A percentile compares a stretch with the other conserved stretches of the same genome.
These are phyloP conservation scores for Aleurites moluccanus DNA, from an alignment of 441 rosid genomes.

Conservation along the genomic window DNA sequence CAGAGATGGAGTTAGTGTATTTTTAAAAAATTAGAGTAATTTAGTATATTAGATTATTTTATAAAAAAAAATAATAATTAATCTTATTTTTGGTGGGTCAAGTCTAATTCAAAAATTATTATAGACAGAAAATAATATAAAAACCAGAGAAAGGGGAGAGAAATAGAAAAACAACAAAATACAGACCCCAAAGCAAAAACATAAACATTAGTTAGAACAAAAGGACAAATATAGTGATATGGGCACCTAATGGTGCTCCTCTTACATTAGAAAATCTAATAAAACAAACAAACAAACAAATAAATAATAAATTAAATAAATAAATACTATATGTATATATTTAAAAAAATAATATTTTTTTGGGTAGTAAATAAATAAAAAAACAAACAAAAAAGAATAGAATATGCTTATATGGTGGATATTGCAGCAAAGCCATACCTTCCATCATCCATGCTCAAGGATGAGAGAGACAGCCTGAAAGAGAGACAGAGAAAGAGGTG, in stretches of 20 bases:
- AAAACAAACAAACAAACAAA: slow-evolving; percentile 10
- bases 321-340: background rate
- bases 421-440: slow-evolving; percentile 51
- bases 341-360: background rate
- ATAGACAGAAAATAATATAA: background rate
- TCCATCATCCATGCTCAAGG: slow-evolving; percentile 45
- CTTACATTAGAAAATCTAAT: slow-evolving; percentile 26
- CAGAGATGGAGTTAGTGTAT: too few relatives aligned
- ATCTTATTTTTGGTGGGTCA: too few relatives aligned
- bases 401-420: slow-evolving; percentile 54
- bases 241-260: slow-evolving; percentile 47
- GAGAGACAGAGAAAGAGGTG: slow-evolving; percentile 19
- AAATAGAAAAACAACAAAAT: slow-evolving; percentile 26
- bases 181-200: slow-evolving; percentile 15
- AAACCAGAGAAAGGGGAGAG: rapidly evolving
- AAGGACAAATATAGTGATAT: slow-evolving; percentile 45
- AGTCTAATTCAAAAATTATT: too few relatives aligned
- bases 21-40: too few relatives aligned
- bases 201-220: slow-evolving; percentile 29
- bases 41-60: too few relatives aligned
- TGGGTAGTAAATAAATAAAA: background rate
- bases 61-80: too few relatives aligned
- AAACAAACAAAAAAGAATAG: slow-evolving; percentile 19
- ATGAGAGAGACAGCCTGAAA: slow-evolving; percentile 46
- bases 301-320: slow-evolving; percentile 10